phyloP scores from a whole-genome alignment of 148 eudicot species.

The Chenopodium formosanum region DNA sequence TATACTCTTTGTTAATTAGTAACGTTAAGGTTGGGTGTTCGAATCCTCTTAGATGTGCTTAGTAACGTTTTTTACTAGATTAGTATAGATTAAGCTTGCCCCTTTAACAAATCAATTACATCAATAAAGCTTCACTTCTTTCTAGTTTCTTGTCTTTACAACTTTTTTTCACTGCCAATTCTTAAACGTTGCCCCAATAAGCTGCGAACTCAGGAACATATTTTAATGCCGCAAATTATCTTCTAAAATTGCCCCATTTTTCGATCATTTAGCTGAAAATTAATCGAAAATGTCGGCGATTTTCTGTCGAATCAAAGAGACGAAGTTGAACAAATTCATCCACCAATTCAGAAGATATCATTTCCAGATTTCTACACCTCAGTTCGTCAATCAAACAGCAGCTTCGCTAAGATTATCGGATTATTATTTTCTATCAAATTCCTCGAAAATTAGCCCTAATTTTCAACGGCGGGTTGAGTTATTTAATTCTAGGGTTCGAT shows the following conservation, averaged over 20 bases:
- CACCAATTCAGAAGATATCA: conserved; percentile 39
- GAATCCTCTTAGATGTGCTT: too few relatives aligned
- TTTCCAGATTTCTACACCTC: conserved; percentile 27
- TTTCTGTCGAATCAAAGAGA: conserved; percentile 37
- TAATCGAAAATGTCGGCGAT: not conserved
- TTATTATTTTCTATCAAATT: not conserved
- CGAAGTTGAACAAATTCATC: conserved; percentile 29
- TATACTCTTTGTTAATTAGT: too few relatives aligned
- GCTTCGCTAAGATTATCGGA: conserved; percentile 4
- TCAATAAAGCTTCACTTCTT: too few relatives aligned
- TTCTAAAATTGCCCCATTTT: not conserved
- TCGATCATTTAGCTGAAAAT: not conserved
- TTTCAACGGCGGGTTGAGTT: conserved; percentile 17
- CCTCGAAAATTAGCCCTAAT: conserved; percentile 17
- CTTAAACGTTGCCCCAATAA: not conserved
- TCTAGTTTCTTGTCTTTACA: too few relatives aligned
- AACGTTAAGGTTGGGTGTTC: too few relatives aligned
- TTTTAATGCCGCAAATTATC: not conserved
- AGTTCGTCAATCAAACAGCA: conserved; percentile 26
- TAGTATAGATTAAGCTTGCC: too few relatives aligned
- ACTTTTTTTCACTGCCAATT: not conserved
- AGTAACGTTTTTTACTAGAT: too few relatives aligned
- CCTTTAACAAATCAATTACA: too few relatives aligned
- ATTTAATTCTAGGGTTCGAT: conserved; percentile 43
- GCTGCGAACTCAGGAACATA: not conserved